Conservation (phyloP, 306 rosid genomes). For the Lagenaria siceraria region DNA sequence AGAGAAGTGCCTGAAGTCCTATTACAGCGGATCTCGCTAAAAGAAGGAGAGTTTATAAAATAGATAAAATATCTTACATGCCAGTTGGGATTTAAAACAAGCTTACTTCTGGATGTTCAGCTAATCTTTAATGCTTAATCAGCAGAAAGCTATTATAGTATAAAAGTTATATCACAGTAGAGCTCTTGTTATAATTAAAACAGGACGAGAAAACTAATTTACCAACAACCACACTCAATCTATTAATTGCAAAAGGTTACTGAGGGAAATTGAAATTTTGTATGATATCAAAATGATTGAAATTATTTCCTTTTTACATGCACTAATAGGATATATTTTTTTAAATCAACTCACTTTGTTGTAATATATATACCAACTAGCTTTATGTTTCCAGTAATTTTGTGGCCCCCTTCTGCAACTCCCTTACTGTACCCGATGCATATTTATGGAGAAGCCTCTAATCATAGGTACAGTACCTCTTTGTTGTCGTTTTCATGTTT, state of each 20-base stretch:
- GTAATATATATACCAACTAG: conserved; percentile 8
- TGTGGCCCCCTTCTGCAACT: conserved; percentile 97
- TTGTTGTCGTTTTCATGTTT: background rate
- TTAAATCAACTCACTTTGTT: background rate
- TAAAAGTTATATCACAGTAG: background rate
- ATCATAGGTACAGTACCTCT: conserved; percentile 59
- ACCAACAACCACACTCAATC: background rate
- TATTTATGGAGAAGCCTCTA: conserved; percentile 90
- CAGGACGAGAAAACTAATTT: background rate
- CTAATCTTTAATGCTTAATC: background rate
- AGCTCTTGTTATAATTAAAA: background rate
- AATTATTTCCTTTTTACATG: background rate
- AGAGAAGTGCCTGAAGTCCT: background rate
- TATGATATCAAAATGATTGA: background rate
- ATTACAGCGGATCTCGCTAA: background rate
- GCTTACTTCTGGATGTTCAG: background rate
- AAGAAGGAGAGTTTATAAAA: background rate
- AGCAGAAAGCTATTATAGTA: background rate
- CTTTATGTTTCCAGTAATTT: conserved; percentile 41
- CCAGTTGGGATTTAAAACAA: background rate
- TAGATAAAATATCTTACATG: background rate
- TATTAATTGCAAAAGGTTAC: background rate
- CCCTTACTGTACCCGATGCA: conserved; percentile 71
- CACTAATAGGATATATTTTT: background rate
- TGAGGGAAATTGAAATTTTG: background rate